Evolutionary conservation across 2,329 filamentous ascomycete species (phyloP).

Genomic region (Penicillium italicum): DNA sequence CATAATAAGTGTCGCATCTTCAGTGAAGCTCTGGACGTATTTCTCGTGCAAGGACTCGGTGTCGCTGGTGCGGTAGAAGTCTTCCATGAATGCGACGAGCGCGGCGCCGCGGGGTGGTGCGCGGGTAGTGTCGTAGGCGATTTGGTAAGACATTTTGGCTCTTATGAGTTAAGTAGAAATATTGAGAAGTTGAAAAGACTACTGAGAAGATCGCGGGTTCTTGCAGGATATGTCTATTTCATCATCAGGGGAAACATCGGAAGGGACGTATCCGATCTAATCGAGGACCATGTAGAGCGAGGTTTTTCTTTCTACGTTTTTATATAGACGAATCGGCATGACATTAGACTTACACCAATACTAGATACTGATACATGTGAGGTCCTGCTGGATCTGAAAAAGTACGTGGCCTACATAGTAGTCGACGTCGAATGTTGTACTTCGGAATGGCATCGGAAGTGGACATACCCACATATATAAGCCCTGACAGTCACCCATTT

Average conservation of each 20-base stretch:
- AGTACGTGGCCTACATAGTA: background rate
- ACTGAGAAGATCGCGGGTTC: background rate
- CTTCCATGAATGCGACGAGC: constrained; percentile 33
- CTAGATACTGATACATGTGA: background rate
- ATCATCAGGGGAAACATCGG: constrained; percentile 18
- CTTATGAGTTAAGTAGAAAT: background rate
- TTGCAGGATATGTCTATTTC: constrained; percentile 5
- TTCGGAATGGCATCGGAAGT: background rate
- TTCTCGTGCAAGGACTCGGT: constrained; percentile 34
- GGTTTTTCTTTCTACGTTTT: background rate
- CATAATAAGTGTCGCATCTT: constrained; percentile 39
- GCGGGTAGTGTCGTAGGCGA: constrained; percentile 25
- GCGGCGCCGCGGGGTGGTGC: constrained; percentile 24
- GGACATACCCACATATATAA: background rate
- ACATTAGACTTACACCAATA: background rate
- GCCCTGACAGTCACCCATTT: background rate
- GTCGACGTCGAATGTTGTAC: background rate
- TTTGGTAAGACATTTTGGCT: constrained; percentile 34
- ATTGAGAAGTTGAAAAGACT: background rate
- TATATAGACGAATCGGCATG: background rate
- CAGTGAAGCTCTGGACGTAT: constrained; percentile 35
- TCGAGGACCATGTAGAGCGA: background rate
- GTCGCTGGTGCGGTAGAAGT: constrained; percentile 39
- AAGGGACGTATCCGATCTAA: constrained; percentile 21
- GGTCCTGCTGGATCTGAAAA: background rate